Evolutionary conservation across 2,329 filamentous ascomycete species (phyloP), one percentile per base, ranked within the genome.

Genomic region (Exophiala phaeomuriformis): DNA sequence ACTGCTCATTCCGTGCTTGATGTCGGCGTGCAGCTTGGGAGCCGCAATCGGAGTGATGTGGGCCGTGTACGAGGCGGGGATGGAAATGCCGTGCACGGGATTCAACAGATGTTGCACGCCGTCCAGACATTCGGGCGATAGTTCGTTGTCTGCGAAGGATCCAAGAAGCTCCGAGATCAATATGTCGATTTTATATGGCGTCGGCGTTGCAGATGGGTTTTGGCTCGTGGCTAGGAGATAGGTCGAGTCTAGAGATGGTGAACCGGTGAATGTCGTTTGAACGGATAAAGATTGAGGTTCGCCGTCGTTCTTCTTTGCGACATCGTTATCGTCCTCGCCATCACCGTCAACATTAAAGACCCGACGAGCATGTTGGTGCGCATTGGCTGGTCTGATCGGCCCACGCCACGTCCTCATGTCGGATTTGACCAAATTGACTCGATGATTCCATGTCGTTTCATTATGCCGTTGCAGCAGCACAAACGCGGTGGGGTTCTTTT

Each of bases 401-500:
- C 94, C 94, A 64, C 87, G 86, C 94, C 94, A 98, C 55, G 85
- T 85, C 46, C 93, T 84, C 93, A 98, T 98, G 68, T 98, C 93
- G 0, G 90, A 95, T 72, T 95, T 94, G 60, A 97, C 85, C 32
- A 98, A 81, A 1, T 84, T 90, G 19, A 96, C 91, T 49, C 79
- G 79, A 27, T 84, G 82, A 53, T 76, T 78, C 93, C 93, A 98
- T n/a, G 83, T 77, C 12, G 78, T 81, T 59, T 84, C 77, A 65
- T 97, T 97, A 66, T 94, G 89, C 28, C 88, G 80, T 57, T 95
- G 83, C 2, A 98, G 80, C 61, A 96, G 84, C 4, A 98, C 90
- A 67, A 91, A 97, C 0, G 93, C 93, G 66, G 98, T 97, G 3
- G 89, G 93, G 70, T 98, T 98, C 78, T 98, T 98, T 71, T 98